Evolutionary conservation across 176 grass and related monocot genomes (phyloP), one percentile per base, ranked within the genome.

Genomic region (Chrysopogon serrulatus): DNA sequence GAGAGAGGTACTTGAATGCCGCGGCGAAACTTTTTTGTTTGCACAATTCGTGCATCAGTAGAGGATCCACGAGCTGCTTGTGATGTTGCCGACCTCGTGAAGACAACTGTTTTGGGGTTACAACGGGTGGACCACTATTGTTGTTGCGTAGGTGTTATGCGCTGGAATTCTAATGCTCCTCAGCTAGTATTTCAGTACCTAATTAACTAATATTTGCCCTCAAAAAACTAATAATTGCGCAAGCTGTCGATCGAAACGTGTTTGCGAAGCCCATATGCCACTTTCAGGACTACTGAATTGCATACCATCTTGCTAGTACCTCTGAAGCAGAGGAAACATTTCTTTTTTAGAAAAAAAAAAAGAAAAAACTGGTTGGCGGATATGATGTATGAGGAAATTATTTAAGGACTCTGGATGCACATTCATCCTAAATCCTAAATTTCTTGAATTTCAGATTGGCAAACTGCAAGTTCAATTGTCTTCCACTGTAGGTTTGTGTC

Each of bases 71-170:
- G 71, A 30, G 23, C 45, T 49, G 72, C 60, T 53, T 8, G 39
- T 21, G 10, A 19, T 59, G 6, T 8, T 15, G 2, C 30, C 10
- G 75, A 30, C 57, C 21, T 45, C 37, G 48, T 60, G 12, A 60
- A 60, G 68, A 24, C 41, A 73, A 74, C 28, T 54, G 28, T 56
- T 44, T 57, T 44, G 10, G 17, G 9, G 51, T 44, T 21, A 34
- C 39, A 57, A 21, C 3, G 72, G 28, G 0, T 51, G 23, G 32
- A 31, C 11, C 18, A 24, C 6, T 40, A 77, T 82, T 27, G 81
- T 82, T 27, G 81, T 81, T 40, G n/a, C 4, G 4, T 68, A 62
- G 49, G 49, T 89, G 71, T 81, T 49, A 11, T 63, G 63, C 19
- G 71, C 71, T 81, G 83, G 77, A 62, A 35, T 62, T 62, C 27